phyloP scores from a whole-genome alignment of 1,284 basidiomycete species.

The Moesziomyces antarcticus region DNA sequence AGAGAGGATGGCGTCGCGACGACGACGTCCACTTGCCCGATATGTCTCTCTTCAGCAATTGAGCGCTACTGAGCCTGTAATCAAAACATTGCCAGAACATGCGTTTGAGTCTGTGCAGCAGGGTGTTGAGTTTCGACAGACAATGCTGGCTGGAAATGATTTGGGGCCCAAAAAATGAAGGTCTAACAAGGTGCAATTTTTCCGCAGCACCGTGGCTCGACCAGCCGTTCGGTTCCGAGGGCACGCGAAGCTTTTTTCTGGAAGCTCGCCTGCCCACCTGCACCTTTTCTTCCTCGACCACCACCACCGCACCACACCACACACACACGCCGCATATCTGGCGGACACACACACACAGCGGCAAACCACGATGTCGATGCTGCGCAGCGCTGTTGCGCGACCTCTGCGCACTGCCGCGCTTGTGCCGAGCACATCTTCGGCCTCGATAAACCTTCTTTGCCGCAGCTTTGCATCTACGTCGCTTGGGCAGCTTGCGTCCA shows the following conservation, averaged over 20 bases:
- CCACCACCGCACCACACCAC: not conserved
- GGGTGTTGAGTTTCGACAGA: too few relatives aligned
- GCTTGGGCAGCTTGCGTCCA: slow-evolving; percentile 10
- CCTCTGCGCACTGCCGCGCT: slow-evolving; percentile 15
- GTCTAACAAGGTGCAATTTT: too few relatives aligned
- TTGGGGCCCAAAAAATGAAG: not conserved
- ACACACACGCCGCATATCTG: not conserved
- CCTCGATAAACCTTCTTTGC: slow-evolving; percentile 23
- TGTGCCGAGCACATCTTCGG: slow-evolving; percentile 3
- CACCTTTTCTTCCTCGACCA: not conserved
- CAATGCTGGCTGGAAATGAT: not conserved
- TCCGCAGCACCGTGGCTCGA: too few relatives aligned
- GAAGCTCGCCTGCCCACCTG: not conserved
- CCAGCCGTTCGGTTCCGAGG: not conserved
- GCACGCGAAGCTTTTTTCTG: not conserved
- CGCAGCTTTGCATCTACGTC: slow-evolving; percentile 42
- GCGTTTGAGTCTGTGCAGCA: too few relatives aligned
- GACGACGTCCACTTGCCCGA: slow-evolving; percentile 8
- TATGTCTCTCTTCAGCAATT: slow-evolving; percentile 7
- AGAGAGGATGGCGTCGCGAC: slow-evolving; percentile 20
- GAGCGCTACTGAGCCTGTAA: not conserved
- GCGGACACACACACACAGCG: slow-evolving; percentile 2
- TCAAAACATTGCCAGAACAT: not conserved
- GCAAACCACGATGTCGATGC: slow-evolving; percentile 7
- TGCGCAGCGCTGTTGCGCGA: slow-evolving; percentile 20